Conservation (phyloP, 2,329 filamentous ascomycete species). For the Daldinia sp. region DNA sequence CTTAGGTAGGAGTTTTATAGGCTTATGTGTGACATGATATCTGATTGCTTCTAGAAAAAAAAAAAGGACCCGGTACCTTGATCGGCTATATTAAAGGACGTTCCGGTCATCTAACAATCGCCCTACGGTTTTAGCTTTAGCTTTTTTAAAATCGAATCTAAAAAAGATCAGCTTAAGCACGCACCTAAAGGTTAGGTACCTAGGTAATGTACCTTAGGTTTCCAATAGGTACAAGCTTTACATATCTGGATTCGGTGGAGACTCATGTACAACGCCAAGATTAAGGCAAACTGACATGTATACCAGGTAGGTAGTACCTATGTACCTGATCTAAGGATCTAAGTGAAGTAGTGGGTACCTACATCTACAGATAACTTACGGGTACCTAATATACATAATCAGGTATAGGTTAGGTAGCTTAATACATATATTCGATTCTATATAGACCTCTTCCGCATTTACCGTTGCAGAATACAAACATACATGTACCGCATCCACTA, state of each 20-base stretch:
- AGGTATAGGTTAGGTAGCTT: background rate
- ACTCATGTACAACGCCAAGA: background rate
- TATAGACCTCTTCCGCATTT: background rate
- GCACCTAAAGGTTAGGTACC: background rate
- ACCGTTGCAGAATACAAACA: background rate
- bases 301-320: background rate
- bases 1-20: background rate
- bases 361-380: background rate
- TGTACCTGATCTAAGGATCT: background rate
- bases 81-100: conserved; percentile 22
- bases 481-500: too few species aligned
- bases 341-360: background rate
- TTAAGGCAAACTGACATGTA: background rate
- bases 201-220: too few species aligned
- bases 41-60: conserved; percentile 36
- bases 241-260: background rate
- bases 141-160: conserved; percentile 1
- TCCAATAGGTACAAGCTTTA: background rate
- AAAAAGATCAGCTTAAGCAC: conserved; percentile 1
- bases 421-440: background rate
- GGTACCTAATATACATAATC: background rate
- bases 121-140: conserved; percentile 11
- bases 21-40: conserved; percentile 26
- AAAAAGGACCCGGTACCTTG: background rate
- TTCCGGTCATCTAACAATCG: conserved; percentile 18